Conservation (phyloP, 2,329 filamentous ascomycete genomes). For the Fusarium sambucinum region DNA sequence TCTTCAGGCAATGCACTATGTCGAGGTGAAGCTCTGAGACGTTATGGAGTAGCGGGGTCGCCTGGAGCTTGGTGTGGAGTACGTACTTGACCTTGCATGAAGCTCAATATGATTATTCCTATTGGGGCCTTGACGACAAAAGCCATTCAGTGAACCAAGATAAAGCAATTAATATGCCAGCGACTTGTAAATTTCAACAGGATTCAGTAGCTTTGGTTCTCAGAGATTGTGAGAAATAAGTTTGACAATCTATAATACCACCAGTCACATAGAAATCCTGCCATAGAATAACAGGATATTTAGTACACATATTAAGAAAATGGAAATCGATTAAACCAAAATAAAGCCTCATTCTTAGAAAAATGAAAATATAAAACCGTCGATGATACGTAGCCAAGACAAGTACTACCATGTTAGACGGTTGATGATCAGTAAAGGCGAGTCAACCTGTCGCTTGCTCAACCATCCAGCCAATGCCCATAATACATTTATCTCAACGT, state of each 20-base stretch:
- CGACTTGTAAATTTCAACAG: background rate
- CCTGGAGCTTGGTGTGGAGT: conserved; percentile 37
- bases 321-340: conserved; percentile 32
- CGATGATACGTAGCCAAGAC: conserved; percentile 24
- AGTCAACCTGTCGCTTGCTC: conserved; percentile 20
- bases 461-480: conserved; percentile 5
- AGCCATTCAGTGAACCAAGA: background rate
- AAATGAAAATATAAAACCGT: conserved; percentile 27
- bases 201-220: background rate
- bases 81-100: conserved; percentile 27
- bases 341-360: conserved; percentile 34
- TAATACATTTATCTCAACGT: background rate
- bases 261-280: background rate
- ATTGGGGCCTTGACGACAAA: background rate
- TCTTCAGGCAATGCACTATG: conserved; percentile 9
- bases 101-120: conserved; percentile 17
- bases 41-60: conserved; percentile 45
- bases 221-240: background rate
- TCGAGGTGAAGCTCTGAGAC: conserved; percentile 39
- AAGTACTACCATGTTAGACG: conserved; percentile 16
- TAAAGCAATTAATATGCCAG: background rate
- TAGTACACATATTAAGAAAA: background rate
- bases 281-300: background rate
- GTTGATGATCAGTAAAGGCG: conserved; percentile 13
- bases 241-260: background rate